Percentiles rank a stretch among this genome's conserved stretches.
These are phyloP conservation scores for Phytopythium litorale DNA, from an alignment of 352 stramenopile genomes.

Conservation along the genomic window DNA sequence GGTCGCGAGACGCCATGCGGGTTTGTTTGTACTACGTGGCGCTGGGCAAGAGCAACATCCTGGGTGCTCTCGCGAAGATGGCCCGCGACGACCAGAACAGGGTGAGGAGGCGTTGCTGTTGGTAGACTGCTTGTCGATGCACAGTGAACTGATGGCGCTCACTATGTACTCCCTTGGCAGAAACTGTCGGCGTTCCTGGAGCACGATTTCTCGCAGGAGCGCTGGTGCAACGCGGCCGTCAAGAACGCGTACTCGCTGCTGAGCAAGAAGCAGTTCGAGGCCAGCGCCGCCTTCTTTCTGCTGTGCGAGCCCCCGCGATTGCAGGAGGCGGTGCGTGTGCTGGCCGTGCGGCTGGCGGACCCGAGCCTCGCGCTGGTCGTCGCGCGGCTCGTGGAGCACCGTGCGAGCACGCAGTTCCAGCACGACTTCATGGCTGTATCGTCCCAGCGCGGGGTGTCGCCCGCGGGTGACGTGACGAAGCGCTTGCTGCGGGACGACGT, in stretches of 20 bases:
- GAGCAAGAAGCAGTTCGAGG: slow-evolving; percentile 90
- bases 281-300: slow-evolving; percentile 91
- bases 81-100: slow-evolving; percentile 69
- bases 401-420: slow-evolving; percentile 38
- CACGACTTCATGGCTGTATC: slow-evolving; percentile 44
- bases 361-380: slow-evolving; percentile 88
- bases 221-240: slow-evolving; percentile 84
- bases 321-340: slow-evolving; percentile 90
- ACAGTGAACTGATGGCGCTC: background rate
- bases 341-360: slow-evolving; percentile 86
- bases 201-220: slow-evolving; percentile 79
- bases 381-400: slow-evolving; percentile 84
- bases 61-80: slow-evolving; percentile 68
- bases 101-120: slow-evolving; percentile 21
- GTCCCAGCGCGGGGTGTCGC: slow-evolving; percentile 55
- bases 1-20: slow-evolving; percentile 68
- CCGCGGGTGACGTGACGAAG: slow-evolving; percentile 43
- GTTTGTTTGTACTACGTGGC: slow-evolving; percentile 75
- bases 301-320: slow-evolving; percentile 90
- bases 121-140: background rate
- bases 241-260: slow-evolving; percentile 96
- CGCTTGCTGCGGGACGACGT: slow-evolving; percentile 64
- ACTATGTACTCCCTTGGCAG: slow-evolving; percentile 18
- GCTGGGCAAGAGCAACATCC: slow-evolving; percentile 76
- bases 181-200: slow-evolving; percentile 72